A percentile compares a stretch with the other conserved stretches of the same genome.
Conservation (phyloP, 1,284 basidiomycete genomes). For the Trametes hirsuta region DNA sequence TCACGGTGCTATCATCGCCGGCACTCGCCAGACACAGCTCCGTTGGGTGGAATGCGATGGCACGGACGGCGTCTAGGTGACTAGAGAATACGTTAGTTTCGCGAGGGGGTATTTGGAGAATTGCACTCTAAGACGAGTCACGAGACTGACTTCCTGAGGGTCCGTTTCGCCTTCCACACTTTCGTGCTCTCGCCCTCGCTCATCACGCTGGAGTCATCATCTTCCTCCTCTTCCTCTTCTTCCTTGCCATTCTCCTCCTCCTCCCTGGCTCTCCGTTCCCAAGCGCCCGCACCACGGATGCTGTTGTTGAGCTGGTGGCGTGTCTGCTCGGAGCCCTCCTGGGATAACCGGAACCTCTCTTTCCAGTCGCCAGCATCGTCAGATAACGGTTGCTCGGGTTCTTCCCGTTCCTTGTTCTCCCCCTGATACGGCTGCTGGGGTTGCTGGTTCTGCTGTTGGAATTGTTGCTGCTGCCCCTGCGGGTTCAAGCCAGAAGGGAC, state of each 20-base stretch:
- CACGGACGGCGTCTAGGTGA: constrained; percentile 92
- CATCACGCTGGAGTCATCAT: constrained; percentile 63
- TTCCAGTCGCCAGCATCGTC: constrained; percentile 84
- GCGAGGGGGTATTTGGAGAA: constrained; percentile 5
- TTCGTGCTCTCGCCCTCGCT: constrained; percentile 71
- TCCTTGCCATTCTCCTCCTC: constrained; percentile 58
- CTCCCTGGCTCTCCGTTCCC: constrained; percentile 46
- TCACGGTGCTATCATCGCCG: constrained; percentile 94
- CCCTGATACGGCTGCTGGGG: constrained; percentile 31
- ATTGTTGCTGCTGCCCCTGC: constrained; percentile 26
- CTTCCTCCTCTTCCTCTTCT: constrained; percentile 43
- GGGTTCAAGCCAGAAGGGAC: constrained; percentile 21
- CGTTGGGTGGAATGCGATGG: constrained; percentile 85
- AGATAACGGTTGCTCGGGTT: constrained; percentile 65
- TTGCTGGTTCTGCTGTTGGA: constrained; percentile 24
- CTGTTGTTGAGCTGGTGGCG: constrained; percentile 30
- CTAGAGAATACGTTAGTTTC: constrained; percentile 47
- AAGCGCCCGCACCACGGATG: constrained; percentile 36
- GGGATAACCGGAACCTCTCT: constrained; percentile 67
- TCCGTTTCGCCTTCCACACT: constrained; percentile 83
- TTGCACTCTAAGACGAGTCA: constrained; percentile 21
- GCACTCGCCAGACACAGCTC: constrained; percentile 87
- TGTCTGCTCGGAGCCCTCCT: constrained; percentile 53
- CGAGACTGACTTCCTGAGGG: constrained; percentile 79
- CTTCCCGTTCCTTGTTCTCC: constrained; percentile 49